A percentile compares a stretch with the other conserved stretches of the same genome.
Conservation (phyloP, 768 basidiomycete species). For the Cyclocybe cylindracea region DNA sequence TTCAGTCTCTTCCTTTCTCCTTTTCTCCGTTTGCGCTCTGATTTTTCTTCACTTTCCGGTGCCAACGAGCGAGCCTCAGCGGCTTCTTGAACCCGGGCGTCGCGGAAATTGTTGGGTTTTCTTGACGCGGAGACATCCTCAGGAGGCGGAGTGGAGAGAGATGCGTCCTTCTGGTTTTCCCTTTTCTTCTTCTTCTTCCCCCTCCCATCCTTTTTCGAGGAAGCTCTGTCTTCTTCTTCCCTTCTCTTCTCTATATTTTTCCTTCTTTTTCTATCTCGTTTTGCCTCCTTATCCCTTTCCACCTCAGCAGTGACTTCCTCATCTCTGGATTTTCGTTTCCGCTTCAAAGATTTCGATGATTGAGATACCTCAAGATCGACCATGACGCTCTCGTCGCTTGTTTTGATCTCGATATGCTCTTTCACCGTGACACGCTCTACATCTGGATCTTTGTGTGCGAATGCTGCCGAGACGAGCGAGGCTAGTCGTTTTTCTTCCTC, state of each 20-base stretch:
- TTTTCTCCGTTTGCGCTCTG: conserved; percentile 1
- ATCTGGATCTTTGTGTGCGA: conserved; percentile 12
- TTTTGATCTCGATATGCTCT: conserved; percentile 20
- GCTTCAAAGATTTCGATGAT: conserved; percentile 2
- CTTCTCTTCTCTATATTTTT: conserved; percentile 15
- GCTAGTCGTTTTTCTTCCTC: conserved; percentile 17
- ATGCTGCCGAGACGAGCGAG: conserved; percentile 11
- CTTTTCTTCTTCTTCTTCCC: not conserved
- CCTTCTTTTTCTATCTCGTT: conserved; percentile 12
- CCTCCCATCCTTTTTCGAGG: conserved; percentile 1
- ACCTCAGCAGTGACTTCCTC: not conserved
- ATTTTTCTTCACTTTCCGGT: too few species aligned
- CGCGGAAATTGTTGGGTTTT: too few species aligned
- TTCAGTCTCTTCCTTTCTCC: conserved; percentile 15
- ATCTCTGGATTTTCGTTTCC: conserved; percentile 7
- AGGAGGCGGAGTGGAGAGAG: not conserved
- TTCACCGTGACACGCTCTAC: conserved; percentile 12
- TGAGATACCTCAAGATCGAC: conserved; percentile 20
- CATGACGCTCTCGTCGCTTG: conserved; percentile 5
- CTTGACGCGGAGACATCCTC: too few species aligned
- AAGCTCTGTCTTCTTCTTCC: conserved; percentile 8
- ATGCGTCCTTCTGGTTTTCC: not conserved
- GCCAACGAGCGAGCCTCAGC: too few species aligned
- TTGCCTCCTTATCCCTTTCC: conserved; percentile 9
- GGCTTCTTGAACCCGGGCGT: too few species aligned